Percentiles rank a stretch among this genome's conserved stretches.
Evolutionary conservation across 2,329 filamentous ascomycete species (phyloP).

Genomic region (Clathrospora elynae): DNA sequence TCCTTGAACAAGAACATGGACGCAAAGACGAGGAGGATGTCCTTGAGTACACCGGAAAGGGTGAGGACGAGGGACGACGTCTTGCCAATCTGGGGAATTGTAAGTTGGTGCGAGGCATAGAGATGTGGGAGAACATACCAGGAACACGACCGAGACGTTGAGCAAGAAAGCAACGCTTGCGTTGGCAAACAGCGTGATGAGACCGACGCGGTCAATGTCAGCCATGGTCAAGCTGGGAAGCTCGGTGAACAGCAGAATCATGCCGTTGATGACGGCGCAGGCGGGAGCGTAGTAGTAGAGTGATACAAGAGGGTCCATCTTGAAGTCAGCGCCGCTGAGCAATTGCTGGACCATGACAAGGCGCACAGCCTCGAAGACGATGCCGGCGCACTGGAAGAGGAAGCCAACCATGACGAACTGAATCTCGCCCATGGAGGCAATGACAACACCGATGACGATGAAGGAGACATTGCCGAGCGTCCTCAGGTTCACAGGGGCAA

Average conservation of each 20-base stretch:
- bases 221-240: slow-evolving; percentile 69
- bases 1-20: slow-evolving; percentile 84
- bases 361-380: slow-evolving; percentile 80
- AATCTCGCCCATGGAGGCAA: slow-evolving; percentile 95
- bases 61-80: slow-evolving; percentile 85
- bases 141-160: slow-evolving; percentile 83
- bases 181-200: slow-evolving; percentile 74
- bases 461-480: slow-evolving; percentile 90
- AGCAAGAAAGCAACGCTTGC: slow-evolving; percentile 78
- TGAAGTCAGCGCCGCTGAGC: slow-evolving; percentile 81
- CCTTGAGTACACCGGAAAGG: slow-evolving; percentile 85
- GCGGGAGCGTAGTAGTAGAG: slow-evolving; percentile 89
- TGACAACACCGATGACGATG: slow-evolving; percentile 92
- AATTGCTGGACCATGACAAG: slow-evolving; percentile 84
- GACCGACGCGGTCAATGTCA: slow-evolving; percentile 74
- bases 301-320: slow-evolving; percentile 89
- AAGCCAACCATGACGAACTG: slow-evolving; percentile 84
- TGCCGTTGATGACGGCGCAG: slow-evolving; percentile 80
- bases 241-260: slow-evolving; percentile 75
- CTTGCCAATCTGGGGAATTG: slow-evolving; percentile 72
- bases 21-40: slow-evolving; percentile 78
- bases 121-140: slow-evolving; percentile 62
- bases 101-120: slow-evolving; percentile 17
- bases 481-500: slow-evolving; percentile 81
- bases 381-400: slow-evolving; percentile 76